Conservation (phyloP, 805 yeast species). For the Nakazawaea holstii region DNA sequence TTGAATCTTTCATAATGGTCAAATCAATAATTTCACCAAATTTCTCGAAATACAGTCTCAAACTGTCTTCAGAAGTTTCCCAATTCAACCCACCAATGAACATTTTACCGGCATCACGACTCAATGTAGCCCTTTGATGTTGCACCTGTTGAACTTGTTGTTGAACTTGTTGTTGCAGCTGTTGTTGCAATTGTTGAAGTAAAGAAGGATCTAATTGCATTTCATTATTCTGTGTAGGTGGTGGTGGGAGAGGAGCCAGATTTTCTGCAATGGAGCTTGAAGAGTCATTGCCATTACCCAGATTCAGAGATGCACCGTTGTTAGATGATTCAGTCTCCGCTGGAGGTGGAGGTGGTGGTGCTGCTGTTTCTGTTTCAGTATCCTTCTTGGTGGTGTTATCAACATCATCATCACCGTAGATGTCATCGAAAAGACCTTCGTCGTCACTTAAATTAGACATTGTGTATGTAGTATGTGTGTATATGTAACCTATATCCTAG, state of each 20-base stretch:
- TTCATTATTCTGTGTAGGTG: conserved; percentile 3
- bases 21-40: conserved; percentile 86
- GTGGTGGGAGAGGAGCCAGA: conserved; percentile 8
- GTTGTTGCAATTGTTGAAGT: conserved; percentile 17
- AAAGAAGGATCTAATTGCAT: conserved; percentile 12
- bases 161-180: conserved; percentile 16
- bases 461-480: conserved; percentile 10
- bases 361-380: conserved; percentile 5
- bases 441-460: conserved; percentile 82
- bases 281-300: neutral
- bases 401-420: conserved; percentile 38
- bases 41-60: conserved; percentile 76
- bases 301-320: conserved; percentile 1
- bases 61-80: conserved; percentile 91
- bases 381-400: conserved; percentile 13
- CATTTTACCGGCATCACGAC: conserved; percentile 64
- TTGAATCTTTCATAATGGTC: conserved; percentile 87
- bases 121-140: conserved; percentile 7
- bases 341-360: conserved; percentile 11
- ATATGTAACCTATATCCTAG: neutral
- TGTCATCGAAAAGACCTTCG: conserved; percentile 90
- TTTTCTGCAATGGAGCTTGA: neutral
- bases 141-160: conserved; percentile 16
- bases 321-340: conserved; percentile 10
- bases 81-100: conserved; percentile 95